phyloP scores from a whole-genome alignment of 1,284 basidiomycete genomes.

The Pseudozyma pruni region DNA sequence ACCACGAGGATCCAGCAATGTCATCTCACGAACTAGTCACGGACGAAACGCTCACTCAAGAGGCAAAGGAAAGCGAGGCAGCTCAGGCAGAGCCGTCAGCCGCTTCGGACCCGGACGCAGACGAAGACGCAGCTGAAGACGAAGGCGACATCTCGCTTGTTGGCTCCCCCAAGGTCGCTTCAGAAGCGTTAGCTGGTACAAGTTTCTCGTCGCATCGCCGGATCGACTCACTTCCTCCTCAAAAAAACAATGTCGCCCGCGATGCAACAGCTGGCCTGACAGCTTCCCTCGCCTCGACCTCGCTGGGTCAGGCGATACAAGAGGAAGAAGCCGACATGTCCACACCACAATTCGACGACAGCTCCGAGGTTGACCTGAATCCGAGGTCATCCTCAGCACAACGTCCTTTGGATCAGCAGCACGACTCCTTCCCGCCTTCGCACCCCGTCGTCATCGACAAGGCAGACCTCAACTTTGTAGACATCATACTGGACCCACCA shows the following conservation, averaged over 20 bases:
- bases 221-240: constrained; percentile 46
- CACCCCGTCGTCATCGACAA: constrained; percentile 14
- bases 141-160: constrained; percentile 32
- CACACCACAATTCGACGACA: constrained; percentile 1
- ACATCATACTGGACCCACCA: constrained; percentile 31
- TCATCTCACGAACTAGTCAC: too few species aligned
- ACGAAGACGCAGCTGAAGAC: constrained; percentile 25
- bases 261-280: constrained; percentile 6
- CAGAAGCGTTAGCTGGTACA: background rate
- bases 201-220: constrained; percentile 18
- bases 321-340: constrained; percentile 33
- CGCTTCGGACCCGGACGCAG: constrained; percentile 1
- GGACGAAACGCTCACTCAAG: background rate
- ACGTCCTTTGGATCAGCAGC: background rate
- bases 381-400: background rate
- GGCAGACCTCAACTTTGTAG: constrained; percentile 47
- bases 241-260: constrained; percentile 30
- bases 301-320: constrained; percentile 9
- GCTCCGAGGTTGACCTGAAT: background rate
- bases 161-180: constrained; percentile 7
- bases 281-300: constrained; percentile 18
- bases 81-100: background rate
- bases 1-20: too few species aligned
- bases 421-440: background rate
- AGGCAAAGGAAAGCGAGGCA: background rate